Percentiles rank a stretch among this genome's conserved stretches.
Evolutionary conservation across 2,329 filamentous ascomycete species (phyloP).

Genomic region (Paraconiothyrium brasiliense): DNA sequence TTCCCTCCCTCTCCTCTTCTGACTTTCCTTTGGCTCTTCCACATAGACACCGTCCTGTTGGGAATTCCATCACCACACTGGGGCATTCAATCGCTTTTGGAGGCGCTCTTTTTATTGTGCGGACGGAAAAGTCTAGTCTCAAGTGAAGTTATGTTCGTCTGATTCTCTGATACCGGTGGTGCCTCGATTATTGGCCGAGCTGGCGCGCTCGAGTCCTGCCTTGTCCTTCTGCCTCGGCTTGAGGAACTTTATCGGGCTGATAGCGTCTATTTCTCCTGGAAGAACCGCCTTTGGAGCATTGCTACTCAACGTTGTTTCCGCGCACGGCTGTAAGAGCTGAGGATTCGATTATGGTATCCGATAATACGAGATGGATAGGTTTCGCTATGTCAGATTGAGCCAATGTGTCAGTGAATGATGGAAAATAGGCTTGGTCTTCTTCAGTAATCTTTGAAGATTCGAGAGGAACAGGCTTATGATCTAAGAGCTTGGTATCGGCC

Average conservation of each 20-base stretch:
- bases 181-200: too few relatives aligned
- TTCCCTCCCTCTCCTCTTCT: too few relatives aligned
- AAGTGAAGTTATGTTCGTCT: too few relatives aligned
- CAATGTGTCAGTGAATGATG: background rate
- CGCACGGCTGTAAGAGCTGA: background rate
- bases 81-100: too few relatives aligned
- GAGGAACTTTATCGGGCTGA: background rate
- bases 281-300: background rate
- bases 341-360: background rate
- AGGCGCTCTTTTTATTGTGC: too few relatives aligned
- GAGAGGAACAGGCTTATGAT: background rate
- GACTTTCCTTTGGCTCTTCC: too few relatives aligned
- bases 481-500: background rate
- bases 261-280: background rate
- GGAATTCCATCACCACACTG: too few relatives aligned
- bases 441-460: background rate
- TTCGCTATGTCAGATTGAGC: background rate
- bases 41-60: too few relatives aligned
- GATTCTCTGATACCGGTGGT: too few relatives aligned
- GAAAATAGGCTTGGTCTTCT: background rate
- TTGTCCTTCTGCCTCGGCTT: too few relatives aligned
- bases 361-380: accelerated
- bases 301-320: background rate
- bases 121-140: too few relatives aligned
- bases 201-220: too few relatives aligned